Base-by-base conservation (phyloP, 2,329 filamentous ascomycete genomes). In the Aspergillus carbonarius region DNA sequence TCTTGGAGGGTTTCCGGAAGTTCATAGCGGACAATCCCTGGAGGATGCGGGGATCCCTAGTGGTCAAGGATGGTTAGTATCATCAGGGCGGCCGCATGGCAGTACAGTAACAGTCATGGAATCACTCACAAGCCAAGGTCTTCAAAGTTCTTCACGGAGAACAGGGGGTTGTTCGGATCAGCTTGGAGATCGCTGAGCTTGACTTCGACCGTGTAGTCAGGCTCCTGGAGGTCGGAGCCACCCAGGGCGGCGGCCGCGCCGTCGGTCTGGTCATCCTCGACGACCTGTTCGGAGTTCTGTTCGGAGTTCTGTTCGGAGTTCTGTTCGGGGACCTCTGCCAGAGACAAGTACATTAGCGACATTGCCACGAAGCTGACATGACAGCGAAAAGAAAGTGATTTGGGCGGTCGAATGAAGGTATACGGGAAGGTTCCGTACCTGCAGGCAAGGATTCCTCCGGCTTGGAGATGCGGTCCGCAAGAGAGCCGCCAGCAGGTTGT, bases 1-100 rank as follows among this genome's bases (percentile, higher is more conserved):
- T 96, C 80, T 99, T 99, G 57, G 95, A 98, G 0, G 95, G 95
- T 77, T 96, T 96, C 70, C 88, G 85, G 81, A 97, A 98, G 78
- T 90, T 90, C 84, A 98, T 90, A 55, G 85, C 82, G 48, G 87
- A 81, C 32, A 97, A 83, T 49, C 92, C 92, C 65, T 91, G 86
- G 55, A 93, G 84, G 63, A 98, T 89, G 42, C 85, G 80, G 20
- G 82, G 69, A 68, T 82, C 78, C 63, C 87, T 83, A 69, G 63
- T 25, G 61, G 66, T 51, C 35, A n/a, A 23, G 12, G 42, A 10
- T n/a, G 13, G 49, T 42, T 32, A 48, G 44, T 15, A 46, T 6
- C 25, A 12, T 27, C 25, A 32, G 30, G 4, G 9, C 30, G 9
- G 17, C 35, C 25, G 3, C 7, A 46, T 42, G 35, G 6, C 15